These are phyloP conservation scores for Fusarium sp. DNA, from an alignment of 2,329 filamentous ascomycete species.

Conservation along the genomic window DNA sequence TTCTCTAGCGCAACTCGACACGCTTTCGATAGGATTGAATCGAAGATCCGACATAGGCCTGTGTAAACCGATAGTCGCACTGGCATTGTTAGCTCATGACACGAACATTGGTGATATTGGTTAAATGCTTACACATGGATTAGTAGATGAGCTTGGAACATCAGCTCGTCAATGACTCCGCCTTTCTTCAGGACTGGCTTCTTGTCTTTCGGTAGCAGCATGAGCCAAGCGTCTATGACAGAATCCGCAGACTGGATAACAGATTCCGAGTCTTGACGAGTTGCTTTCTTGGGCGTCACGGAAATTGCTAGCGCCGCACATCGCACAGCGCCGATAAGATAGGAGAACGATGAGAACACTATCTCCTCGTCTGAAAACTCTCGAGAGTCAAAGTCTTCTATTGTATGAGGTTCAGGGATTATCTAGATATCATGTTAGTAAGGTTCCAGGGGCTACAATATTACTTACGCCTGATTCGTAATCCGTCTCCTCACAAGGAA, in stretches of 20 bases:
- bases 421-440: neutral
- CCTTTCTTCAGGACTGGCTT: conserved; percentile 17
- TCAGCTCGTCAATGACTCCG: conserved; percentile 33
- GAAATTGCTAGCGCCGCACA: conserved; percentile 27
- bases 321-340: conserved; percentile 28
- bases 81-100: neutral
- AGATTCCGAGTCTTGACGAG: conserved; percentile 16
- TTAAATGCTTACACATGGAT: conserved; percentile 35
- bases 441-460: accelerated
- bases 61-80: conserved; percentile 36
- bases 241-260: conserved; percentile 37
- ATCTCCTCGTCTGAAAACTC: conserved; percentile 23
- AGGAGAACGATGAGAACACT: conserved; percentile 32
- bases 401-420: conserved; percentile 20
- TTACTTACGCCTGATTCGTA: conserved; percentile 59
- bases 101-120: accelerated
- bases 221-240: conserved; percentile 26
- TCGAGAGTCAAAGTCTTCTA: conserved; percentile 32
- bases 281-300: conserved; percentile 14
- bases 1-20: conserved; percentile 35
- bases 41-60: conserved; percentile 32
- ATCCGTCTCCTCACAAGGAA: conserved; percentile 75
- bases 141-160: conserved; percentile 37
- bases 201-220: conserved; percentile 14
- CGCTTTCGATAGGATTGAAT: conserved; percentile 28